phyloP scores from a whole-genome alignment of 495 filamentous ascomycete species.

The Penicillium steckii region DNA sequence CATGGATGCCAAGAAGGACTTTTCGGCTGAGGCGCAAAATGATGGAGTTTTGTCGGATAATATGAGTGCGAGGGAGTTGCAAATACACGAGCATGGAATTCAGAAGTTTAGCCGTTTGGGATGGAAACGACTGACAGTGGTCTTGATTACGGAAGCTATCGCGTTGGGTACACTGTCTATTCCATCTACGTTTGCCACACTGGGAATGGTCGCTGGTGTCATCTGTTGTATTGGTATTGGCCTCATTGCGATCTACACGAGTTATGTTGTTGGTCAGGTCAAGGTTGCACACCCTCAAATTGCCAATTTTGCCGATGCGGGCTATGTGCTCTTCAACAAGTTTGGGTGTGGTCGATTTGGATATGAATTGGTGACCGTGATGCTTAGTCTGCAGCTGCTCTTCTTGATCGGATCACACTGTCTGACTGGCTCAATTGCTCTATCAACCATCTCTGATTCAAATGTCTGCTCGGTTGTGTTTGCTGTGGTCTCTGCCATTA shows the following conservation, averaged over 20 bases:
- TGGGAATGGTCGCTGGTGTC: background rate
- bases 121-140: background rate
- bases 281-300: background rate
- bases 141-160: background rate
- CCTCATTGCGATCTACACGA: background rate
- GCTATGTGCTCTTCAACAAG: background rate
- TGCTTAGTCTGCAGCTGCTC: background rate
- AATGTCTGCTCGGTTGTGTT: background rate
- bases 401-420: background rate
- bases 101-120: background rate
- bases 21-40: background rate
- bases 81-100: background rate
- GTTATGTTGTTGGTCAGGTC: background rate
- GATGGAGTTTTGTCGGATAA: background rate
- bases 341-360: background rate
- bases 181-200: background rate
- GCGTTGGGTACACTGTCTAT: background rate
- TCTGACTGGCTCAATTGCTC: background rate
- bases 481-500: background rate
- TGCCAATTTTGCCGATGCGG: background rate
- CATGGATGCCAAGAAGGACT: background rate
- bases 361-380: background rate
- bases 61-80: background rate
- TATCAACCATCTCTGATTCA: background rate
- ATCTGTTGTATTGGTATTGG: background rate